Evolutionary conservation across 805 yeast species (phyloP), one percentile per base, ranked within the genome.

Genomic region (Wickerhamomyces ciferrii): DNA sequence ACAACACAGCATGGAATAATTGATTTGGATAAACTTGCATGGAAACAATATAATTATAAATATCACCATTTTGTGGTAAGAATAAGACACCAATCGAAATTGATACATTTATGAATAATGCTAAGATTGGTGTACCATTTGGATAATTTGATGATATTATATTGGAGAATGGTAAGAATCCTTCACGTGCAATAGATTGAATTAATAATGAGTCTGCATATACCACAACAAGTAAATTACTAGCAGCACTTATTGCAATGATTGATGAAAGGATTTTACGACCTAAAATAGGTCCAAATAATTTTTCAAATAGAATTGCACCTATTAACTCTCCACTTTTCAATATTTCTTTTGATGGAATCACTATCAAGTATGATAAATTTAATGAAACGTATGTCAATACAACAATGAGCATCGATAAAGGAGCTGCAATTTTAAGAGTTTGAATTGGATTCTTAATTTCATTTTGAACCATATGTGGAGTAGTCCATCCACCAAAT

Each of bases 121-220:
- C 67, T 5, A 77, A 73, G 23, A 79, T 60, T 1, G 86, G 85
- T 1, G 83, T 78, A 23, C 75, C 75, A 49, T 61, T 65, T 2
- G 84, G 83, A 69, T 74, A 69, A 49, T 80, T 79, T 15, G 78
- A 74, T 1, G 83, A 75, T 73, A 80, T 66, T 31, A 66, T 55
- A 32, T 54, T 57, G 1, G 83, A 74, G 43, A 68, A 74, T 2
- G 86, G 86, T 17, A 80, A 58, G 47, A 68, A 76, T 0, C 84
- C 84, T 51, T 80, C 84, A 41, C 82, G 63, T 52, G 80, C 79
- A 8, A 75, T 75, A 56, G 77, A 83, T 58, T 81, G 86, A 46
- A 75, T 76, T 59, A 76, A 71, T 52, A 84, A 66, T 0, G 84
- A 76, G 19, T 76, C 71, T 10, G 80, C 74, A 58, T 78, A 81